Evolutionary conservation across 805 yeast genomes (phyloP), one percentile per base, ranked within the genome.

Genomic region (Spathaspora gorwiae): DNA sequence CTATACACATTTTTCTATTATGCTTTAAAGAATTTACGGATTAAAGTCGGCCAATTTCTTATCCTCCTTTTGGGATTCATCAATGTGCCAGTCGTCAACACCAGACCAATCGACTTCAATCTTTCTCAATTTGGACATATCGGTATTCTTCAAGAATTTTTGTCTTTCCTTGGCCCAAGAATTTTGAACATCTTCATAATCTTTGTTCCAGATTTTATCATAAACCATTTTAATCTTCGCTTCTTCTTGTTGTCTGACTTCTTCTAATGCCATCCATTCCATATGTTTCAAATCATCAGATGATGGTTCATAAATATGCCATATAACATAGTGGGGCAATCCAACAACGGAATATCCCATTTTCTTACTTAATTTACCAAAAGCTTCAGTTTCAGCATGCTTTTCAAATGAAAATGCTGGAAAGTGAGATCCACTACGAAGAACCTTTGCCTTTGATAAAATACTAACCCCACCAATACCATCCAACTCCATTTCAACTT

Each of bases 391-490:
- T 62, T 92, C 99, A 3, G 98, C 99, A 62, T 94, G 98, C 56
- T 88, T 89, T 65, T 88, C 87, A 66, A 89, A 92, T 33, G 97
- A 87, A 61, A 92, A 92, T 1, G 97, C 98, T 8, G 99, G 98
- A 76, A 90, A 92, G 68, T 89, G 95, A 2, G 95, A 83, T 10
- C 99, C 99, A 26, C 78, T 69, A 52, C 89, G 75, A 72, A 92
- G 92, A 2, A 92, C 96, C 39, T 73, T 70, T 2, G 97, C 97
- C 62, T 86, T 87, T 37, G 95, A 78, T 53, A 92, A 72, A 52
- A 94, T 90, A 1, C 97, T 88, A 37, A 92, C 99, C 53, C 98
- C 99, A 26, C 99, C 99, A 55, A 92, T 90, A 43, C 99, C 99
- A 65, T 92, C 98, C 50, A 92, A 72, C 46, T 84, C 90, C 85